Evolutionary conservation across 1,284 basidiomycete species (phyloP).

Genomic region (Ustanciosporium gigantosporum): DNA sequence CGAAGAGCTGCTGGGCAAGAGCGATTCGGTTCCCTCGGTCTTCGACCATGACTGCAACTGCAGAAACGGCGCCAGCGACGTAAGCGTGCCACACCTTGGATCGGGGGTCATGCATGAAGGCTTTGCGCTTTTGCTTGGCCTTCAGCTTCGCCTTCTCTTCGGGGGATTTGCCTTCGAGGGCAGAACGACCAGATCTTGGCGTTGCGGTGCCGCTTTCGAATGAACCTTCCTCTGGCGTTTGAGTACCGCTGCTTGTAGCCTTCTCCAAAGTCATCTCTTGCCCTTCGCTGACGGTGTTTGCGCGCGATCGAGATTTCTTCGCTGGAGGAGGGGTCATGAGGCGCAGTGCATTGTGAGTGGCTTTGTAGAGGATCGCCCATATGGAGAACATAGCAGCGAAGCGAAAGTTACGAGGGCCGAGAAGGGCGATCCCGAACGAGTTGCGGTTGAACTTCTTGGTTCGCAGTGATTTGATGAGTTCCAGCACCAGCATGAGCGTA

Average conservation of each 20-base stretch:
- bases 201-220: conserved; percentile 35
- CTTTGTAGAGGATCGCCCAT: conserved; percentile 58
- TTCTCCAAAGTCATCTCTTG: conserved; percentile 4
- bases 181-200: conserved; percentile 36
- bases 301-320: conserved; percentile 10
- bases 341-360: conserved; percentile 54
- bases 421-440: conserved; percentile 30
- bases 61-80: conserved; percentile 79
- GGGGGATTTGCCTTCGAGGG: conserved; percentile 41
- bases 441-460: conserved; percentile 33
- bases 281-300: conserved; percentile 1
- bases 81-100: conserved; percentile 80
- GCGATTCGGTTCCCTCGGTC: conserved; percentile 71
- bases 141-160: conserved; percentile 40
- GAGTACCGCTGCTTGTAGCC: conserved; percentile 2
- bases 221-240: conserved; percentile 9
- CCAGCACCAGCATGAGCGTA: conserved; percentile 48
- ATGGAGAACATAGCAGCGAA: conserved; percentile 54
- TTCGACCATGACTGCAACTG: conserved; percentile 81
- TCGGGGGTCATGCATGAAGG: conserved; percentile 55
- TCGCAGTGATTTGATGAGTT: conserved; percentile 51
- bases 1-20: conserved; percentile 89
- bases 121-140: conserved; percentile 43
- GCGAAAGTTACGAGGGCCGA: conserved; percentile 49
- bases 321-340: conserved; percentile 47